A percentile compares a stretch with the other conserved stretches of the same genome.
Conservation (phyloP, 257 asterid genomes). For the Solanum phureja region DNA sequence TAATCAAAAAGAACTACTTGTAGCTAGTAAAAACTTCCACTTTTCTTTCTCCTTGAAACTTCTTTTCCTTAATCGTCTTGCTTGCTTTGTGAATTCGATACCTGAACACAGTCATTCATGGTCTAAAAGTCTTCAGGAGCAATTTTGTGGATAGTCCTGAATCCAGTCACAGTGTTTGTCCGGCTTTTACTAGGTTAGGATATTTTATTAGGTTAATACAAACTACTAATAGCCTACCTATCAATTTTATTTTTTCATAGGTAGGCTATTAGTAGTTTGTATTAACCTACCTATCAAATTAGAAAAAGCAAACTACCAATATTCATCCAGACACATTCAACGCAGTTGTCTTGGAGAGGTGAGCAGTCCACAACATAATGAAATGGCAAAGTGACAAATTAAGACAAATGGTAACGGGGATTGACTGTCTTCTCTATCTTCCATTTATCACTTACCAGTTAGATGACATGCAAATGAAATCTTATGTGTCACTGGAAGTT, state of each 20-base stretch:
- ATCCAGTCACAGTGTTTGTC: not conserved
- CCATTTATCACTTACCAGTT: not conserved
- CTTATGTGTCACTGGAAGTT: not conserved
- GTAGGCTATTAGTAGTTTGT: no score
- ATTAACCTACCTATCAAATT: not conserved
- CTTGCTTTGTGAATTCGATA: not conserved
- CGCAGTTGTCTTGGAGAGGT: not conserved
- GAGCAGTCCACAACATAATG: not conserved
- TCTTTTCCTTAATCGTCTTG: not conserved
- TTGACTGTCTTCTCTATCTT: not conserved
- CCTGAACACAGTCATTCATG: not conserved
- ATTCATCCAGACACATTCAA: not conserved
- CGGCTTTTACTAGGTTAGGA: not conserved
- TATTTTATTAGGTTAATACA: not conserved
- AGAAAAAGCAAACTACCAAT: not conserved
- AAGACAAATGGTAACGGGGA: not conserved
- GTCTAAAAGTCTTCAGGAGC: not conserved
- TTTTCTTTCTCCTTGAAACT: not conserved
- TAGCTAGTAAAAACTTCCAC: not conserved
- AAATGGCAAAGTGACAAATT: not conserved
- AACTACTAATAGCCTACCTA: not conserved
- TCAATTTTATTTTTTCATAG: no score
- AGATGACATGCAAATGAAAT: not conserved
- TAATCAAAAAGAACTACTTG: no score
- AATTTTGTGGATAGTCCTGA: not conserved